Conservation (phyloP, 495 filamentous ascomycete species). For the Pseudoneurospora amorphoporcata region DNA sequence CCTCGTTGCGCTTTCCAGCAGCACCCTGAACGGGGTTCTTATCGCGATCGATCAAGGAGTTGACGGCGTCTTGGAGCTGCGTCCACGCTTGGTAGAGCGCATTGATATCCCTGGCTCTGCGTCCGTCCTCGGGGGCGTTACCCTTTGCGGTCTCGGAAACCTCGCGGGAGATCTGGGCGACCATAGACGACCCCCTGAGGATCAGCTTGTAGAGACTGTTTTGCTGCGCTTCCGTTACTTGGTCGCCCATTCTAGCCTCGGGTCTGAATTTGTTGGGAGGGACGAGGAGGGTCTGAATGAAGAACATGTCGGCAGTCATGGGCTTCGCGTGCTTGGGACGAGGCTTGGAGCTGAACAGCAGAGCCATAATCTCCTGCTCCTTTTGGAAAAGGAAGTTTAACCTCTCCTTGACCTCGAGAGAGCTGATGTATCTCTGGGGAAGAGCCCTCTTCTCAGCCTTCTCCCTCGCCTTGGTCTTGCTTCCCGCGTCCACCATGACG, state of each 20-base stretch:
- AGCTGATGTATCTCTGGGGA: slow-evolving; percentile 56
- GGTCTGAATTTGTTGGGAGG: slow-evolving; percentile 91
- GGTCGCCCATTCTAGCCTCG: slow-evolving; percentile 66
- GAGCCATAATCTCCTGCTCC: slow-evolving; percentile 66
- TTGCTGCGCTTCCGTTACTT: slow-evolving; percentile 73
- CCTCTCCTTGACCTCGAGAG: slow-evolving; percentile 64
- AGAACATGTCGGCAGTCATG: slow-evolving; percentile 81
- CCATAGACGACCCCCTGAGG: slow-evolving; percentile 54
- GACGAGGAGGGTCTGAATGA: slow-evolving; percentile 72
- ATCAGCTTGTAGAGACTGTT: slow-evolving; percentile 79
- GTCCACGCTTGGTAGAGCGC: slow-evolving; percentile 52
- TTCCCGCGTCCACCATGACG: slow-evolving; percentile 33
- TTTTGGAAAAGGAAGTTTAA: slow-evolving; percentile 74
- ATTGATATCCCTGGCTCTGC: slow-evolving; percentile 28
- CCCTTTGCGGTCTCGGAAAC: slow-evolving; percentile 33
- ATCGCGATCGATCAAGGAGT: slow-evolving; percentile 78
- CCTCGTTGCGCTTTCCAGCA: slow-evolving; percentile 57
- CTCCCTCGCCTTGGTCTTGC: slow-evolving; percentile 18
- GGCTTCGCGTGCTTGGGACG: slow-evolving; percentile 33
- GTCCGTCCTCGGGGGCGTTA: slow-evolving; percentile 33
- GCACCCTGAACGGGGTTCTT: slow-evolving; percentile 68
- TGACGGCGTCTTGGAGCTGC: slow-evolving; percentile 78
- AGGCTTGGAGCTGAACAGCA: slow-evolving; percentile 73
- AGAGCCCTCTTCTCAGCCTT: slow-evolving; percentile 8
- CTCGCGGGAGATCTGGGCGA: slow-evolving; percentile 68